Conservation (phyloP, 768 basidiomycete genomes). For the Erythrobasidium yunnanense region DNA sequence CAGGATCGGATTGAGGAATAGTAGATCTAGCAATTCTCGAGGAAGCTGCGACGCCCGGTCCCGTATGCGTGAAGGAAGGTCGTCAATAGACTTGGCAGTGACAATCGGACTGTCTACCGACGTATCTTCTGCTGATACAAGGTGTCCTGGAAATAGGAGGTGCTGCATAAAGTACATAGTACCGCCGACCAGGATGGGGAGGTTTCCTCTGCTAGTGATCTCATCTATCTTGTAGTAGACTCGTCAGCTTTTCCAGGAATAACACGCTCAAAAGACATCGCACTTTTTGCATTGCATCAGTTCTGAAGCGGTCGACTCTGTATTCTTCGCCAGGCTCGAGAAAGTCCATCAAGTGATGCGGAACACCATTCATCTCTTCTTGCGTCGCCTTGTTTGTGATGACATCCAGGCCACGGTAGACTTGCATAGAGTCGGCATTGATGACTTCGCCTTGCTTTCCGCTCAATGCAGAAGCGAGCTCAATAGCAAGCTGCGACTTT, state of each 20-base stretch:
- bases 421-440: conserved; percentile 97
- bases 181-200: conserved; percentile 89
- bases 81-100: too few relatives aligned
- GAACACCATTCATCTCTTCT: conserved; percentile 64
- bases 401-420: conserved; percentile 78
- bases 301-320: conserved; percentile 74
- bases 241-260: too few relatives aligned
- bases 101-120: too few relatives aligned
- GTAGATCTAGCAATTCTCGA: conserved; percentile 30
- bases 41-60: conserved; percentile 32
- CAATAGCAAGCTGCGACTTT: conserved; percentile 81
- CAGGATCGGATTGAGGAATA: conserved; percentile 32
- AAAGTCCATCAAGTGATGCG: conserved; percentile 80
- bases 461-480: conserved; percentile 56
- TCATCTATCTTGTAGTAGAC: conserved; percentile 55
- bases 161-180: conserved; percentile 98
- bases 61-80: background rate
- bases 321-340: conserved; percentile 79
- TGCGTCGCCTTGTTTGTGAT: conserved; percentile 85
- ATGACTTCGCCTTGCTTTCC: conserved; percentile 50
- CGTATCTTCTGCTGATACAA: conserved; percentile 42
- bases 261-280: conserved; percentile 39
- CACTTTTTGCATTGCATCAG: conserved; percentile 66
- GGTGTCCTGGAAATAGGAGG: conserved; percentile 72
- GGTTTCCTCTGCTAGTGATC: conserved; percentile 51